Evolutionary conservation across 805 yeast genomes (phyloP).

Genomic region (Phaffomyces opuntiae): DNA sequence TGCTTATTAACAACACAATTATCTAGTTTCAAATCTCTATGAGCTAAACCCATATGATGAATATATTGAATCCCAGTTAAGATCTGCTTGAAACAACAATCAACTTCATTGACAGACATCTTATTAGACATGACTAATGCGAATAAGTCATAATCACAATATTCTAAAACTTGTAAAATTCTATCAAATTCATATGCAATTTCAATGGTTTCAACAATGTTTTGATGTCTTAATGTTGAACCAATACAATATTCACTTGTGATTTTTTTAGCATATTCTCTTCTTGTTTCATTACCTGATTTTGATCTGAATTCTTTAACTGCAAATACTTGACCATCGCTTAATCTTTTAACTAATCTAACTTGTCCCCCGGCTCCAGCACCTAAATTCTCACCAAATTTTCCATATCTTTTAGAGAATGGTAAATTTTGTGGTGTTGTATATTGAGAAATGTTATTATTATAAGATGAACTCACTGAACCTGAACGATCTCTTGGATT

Average conservation of each 20-base stretch:
- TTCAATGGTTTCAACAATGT: conserved; percentile 86
- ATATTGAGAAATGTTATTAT: conserved; percentile 30
- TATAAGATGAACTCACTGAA: conserved; percentile 27
- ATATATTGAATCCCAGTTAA: conserved; percentile 74
- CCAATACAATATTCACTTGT: conserved; percentile 95
- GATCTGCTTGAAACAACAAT: conserved; percentile 86
- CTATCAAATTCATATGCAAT: conserved; percentile 84
- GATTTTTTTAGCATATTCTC: conserved; percentile 87
- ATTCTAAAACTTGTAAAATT: conserved; percentile 89
- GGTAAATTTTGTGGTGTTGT: conserved; percentile 40
- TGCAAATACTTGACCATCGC: conserved; percentile 73
- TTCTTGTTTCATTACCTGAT: conserved; percentile 62
- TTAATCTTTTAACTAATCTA: conserved; percentile 56
- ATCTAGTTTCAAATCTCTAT: conserved; percentile 85
- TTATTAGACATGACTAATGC: conserved; percentile 92
- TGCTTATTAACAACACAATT: conserved; percentile 80
- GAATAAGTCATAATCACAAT: conserved; percentile 86
- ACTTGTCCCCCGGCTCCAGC: conserved; percentile 96
- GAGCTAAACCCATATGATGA: conserved; percentile 82
- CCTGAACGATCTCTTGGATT: conserved; percentile 20
- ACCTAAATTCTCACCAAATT: conserved; percentile 80
- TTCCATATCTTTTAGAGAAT: conserved; percentile 69
- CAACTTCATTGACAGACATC: conserved; percentile 72
- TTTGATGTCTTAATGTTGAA: conserved; percentile 80
- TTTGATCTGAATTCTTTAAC: conserved; percentile 86